These are phyloP conservation scores for Lablab purpureus DNA, from an alignment of 306 rosid genomes.

Conservation along the genomic window DNA sequence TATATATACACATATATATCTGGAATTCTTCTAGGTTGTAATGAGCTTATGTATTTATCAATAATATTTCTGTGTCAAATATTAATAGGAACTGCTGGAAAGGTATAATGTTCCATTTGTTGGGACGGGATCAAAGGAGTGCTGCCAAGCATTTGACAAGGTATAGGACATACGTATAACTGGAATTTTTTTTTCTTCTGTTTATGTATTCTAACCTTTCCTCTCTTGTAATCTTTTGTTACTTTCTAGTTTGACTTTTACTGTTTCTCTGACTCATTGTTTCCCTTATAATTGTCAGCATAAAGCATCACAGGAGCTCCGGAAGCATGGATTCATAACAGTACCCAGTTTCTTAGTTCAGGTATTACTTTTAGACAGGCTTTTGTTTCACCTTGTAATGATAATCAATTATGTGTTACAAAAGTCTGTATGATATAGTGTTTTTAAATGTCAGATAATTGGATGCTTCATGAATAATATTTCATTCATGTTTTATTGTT, in stretches of 20 bases:
- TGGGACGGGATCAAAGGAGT: slow-evolving; percentile 90
- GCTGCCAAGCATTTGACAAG: slow-evolving; percentile 90
- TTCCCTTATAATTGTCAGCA: slow-evolving; percentile 61
- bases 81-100: slow-evolving; percentile 82
- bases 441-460: slow-evolving; percentile 9
- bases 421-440: background rate
- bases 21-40: slow-evolving; percentile 22
- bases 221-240: slow-evolving; percentile 8
- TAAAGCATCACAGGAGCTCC: slow-evolving; percentile 86
- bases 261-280: slow-evolving; percentile 33
- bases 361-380: slow-evolving; percentile 56
- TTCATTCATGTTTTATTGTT: slow-evolving; percentile 5
- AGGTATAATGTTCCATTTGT: slow-evolving; percentile 83
- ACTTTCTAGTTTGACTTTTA: slow-evolving; percentile 15
- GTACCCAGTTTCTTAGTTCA: slow-evolving; percentile 80
- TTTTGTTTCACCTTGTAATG: slow-evolving; percentile 32
- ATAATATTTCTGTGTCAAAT: slow-evolving; percentile 43
- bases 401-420: background rate
- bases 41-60: slow-evolving; percentile 10
- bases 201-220: slow-evolving; percentile 9
- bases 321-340: slow-evolving; percentile 70
- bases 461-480: slow-evolving; percentile 17
- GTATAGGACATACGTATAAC: slow-evolving; percentile 53
- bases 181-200: slow-evolving; percentile 4
- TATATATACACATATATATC: background rate